Evolutionary conservation across 192 early-diverging fungal species (phyloP).

Genomic region (Neocallimastix lanati): DNA sequence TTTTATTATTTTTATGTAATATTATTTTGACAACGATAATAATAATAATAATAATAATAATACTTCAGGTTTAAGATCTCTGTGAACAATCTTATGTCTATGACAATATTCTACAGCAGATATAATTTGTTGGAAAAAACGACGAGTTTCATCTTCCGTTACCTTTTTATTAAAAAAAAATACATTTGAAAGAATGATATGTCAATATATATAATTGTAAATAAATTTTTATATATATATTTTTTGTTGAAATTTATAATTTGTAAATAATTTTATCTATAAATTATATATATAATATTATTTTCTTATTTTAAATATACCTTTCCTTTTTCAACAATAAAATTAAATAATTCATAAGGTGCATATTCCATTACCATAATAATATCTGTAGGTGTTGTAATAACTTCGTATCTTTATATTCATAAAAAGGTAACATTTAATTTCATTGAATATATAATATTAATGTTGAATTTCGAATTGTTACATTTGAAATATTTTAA

Average conservation of each 20-base stretch:
- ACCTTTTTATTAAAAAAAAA: not conserved
- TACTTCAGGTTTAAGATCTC: constrained; percentile 76
- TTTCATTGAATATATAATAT: not conserved
- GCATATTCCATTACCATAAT: constrained; percentile 82
- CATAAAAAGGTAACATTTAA: no score
- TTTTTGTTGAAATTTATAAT: no score
- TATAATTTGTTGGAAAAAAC: constrained; percentile 6
- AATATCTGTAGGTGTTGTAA: constrained; percentile 86
- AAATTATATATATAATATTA: not conserved
- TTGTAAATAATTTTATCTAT: no score
- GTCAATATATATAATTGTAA: no score
- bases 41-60: constrained; percentile 7
- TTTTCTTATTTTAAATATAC: not conserved
- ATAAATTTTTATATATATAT: no score
- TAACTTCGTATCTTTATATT: constrained; percentile 84
- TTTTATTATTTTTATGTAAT: no score
- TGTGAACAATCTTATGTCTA: constrained; percentile 6
- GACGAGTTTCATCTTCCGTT: constrained; percentile 1
- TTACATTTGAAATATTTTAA: no score
- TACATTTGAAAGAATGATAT: no score
- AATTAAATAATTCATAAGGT: constrained; percentile 64
- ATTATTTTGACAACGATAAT: no score
- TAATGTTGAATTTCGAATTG: no score
- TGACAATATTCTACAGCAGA: constrained; percentile 6
- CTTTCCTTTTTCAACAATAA: constrained; percentile 29